These are phyloP conservation scores for Leishmania gerbilli DNA, from an alignment of 208 protist genomes.

Conservation along the genomic window DNA sequence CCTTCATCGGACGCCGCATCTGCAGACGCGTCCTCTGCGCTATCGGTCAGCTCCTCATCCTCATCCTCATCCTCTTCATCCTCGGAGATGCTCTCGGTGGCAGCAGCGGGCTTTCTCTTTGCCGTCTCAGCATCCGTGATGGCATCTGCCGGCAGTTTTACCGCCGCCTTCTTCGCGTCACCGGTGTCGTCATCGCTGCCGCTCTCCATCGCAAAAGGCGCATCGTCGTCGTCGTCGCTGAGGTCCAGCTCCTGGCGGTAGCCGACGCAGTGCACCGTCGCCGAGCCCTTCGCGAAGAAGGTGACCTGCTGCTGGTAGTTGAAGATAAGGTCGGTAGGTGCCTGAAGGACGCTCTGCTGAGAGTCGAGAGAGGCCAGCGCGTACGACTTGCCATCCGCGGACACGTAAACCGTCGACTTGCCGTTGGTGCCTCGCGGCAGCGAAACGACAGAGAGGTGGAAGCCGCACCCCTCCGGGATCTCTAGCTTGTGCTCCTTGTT, in stretches of 20 bases:
- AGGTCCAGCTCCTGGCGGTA: conserved; percentile 75
- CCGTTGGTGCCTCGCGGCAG: conserved; percentile 67
- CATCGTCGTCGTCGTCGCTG: conserved; percentile 45
- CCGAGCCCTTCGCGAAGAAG: conserved; percentile 80
- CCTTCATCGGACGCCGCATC: conserved; percentile 33
- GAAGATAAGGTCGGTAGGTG: conserved; percentile 81
- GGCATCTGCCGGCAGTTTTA: conserved; percentile 33
- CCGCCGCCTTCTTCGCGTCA: conserved; percentile 6
- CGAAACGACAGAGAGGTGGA: conserved; percentile 76
- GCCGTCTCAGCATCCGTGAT: conserved; percentile 18
- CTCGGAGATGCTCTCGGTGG: neutral
- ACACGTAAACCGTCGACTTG: conserved; percentile 76
- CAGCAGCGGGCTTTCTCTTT: neutral
- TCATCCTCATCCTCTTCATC: conserved; percentile 7
- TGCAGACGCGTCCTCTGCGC: conserved; percentile 11
- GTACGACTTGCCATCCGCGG: conserved; percentile 82
- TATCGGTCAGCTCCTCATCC: neutral
- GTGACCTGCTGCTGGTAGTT: conserved; percentile 71
- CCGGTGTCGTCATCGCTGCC: conserved; percentile 29
- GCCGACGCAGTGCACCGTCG: conserved; percentile 75
- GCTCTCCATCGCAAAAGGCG: conserved; percentile 18
- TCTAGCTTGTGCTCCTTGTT: conserved; percentile 66
- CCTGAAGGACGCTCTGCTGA: conserved; percentile 60
- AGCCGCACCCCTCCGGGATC: conserved; percentile 55
- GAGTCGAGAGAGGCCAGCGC: conserved; percentile 75